Conservation (phyloP, 1,139 yeast genomes). For the Starmera stellimalicola region DNA sequence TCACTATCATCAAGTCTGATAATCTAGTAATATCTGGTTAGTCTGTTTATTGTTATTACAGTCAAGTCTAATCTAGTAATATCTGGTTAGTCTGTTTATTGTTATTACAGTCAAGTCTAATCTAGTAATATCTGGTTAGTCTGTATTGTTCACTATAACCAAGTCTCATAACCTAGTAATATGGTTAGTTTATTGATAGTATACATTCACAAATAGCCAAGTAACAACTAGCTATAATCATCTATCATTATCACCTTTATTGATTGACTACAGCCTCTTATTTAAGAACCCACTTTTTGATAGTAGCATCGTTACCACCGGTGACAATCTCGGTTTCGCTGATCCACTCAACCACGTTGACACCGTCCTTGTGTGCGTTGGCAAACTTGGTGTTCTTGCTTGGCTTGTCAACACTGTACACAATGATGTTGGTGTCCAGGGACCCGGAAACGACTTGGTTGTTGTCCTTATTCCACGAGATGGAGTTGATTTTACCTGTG, state of each 20-base stretch:
- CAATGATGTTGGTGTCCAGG: constrained; percentile 68
- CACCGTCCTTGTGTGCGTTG: constrained; percentile 88
- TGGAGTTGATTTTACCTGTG: constrained; percentile 67
- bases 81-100: neutral
- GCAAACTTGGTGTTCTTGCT: constrained; percentile 62
- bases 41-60: too few species aligned
- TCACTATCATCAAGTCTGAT: too few species aligned
- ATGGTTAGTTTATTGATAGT: neutral
- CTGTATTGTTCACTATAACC: too few species aligned
- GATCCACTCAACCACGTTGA: constrained; percentile 65
- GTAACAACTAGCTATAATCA: too few species aligned
- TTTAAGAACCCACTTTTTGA: constrained; percentile 61
- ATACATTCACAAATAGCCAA: neutral
- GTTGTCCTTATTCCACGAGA: constrained; percentile 70
- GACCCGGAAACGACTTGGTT: constrained; percentile 71
- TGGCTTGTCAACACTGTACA: constrained; percentile 75
- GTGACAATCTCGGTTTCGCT: constrained; percentile 41
- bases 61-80: too few species aligned
- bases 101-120: neutral
- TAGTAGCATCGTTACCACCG: constrained; percentile 75
- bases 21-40: too few species aligned
- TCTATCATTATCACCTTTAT: too few species aligned
- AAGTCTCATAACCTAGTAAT: neutral
- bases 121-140: too few species aligned
- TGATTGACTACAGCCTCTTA: too few species aligned